Conservation (phyloP, 129 eudicot genomes). For the Centaurea solstitialis region DNA sequence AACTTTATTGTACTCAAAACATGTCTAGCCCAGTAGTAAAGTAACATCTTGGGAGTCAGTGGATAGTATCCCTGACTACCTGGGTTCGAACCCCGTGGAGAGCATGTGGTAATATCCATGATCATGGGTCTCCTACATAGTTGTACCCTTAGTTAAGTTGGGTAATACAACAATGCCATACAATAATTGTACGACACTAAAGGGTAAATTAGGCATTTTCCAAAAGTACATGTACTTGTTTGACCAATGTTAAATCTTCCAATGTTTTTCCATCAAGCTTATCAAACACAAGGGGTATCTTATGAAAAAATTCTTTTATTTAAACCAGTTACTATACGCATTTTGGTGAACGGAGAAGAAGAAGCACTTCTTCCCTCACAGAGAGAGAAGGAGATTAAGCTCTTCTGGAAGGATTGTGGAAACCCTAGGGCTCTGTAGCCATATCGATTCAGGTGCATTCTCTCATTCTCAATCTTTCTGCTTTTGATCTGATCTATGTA, state of each 20-base stretch:
- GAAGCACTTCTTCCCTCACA: slow-evolving; percentile 12
- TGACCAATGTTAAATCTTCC: not conserved
- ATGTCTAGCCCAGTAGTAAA: too few relatives aligned
- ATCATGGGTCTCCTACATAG: too few relatives aligned
- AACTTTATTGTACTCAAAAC: too few relatives aligned
- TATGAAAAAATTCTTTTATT: slow-evolving; percentile 8
- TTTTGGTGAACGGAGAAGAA: slow-evolving; percentile 15
- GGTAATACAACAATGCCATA: too few relatives aligned
- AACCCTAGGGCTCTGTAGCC: not conserved
- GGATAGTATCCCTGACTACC: too few relatives aligned
- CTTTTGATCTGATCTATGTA: not conserved
- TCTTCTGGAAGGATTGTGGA: not conserved
- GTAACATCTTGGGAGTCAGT: too few relatives aligned
- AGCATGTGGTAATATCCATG: too few relatives aligned
- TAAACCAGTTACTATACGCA: slow-evolving; percentile 14
- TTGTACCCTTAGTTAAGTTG: too few relatives aligned
- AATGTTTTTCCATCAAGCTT: not conserved
- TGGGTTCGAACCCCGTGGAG: too few relatives aligned
- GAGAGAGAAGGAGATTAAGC: slow-evolving; percentile 17
- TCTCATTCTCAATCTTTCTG: not conserved
- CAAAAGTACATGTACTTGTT: not conserved
- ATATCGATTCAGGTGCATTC: slow-evolving; percentile 10
- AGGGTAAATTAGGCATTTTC: not conserved
- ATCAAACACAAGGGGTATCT: slow-evolving; percentile 13
- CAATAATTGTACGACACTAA: too few relatives aligned